phyloP scores from a whole-genome alignment of 176 grass and related monocot species.

The Carex cristatella region DNA sequence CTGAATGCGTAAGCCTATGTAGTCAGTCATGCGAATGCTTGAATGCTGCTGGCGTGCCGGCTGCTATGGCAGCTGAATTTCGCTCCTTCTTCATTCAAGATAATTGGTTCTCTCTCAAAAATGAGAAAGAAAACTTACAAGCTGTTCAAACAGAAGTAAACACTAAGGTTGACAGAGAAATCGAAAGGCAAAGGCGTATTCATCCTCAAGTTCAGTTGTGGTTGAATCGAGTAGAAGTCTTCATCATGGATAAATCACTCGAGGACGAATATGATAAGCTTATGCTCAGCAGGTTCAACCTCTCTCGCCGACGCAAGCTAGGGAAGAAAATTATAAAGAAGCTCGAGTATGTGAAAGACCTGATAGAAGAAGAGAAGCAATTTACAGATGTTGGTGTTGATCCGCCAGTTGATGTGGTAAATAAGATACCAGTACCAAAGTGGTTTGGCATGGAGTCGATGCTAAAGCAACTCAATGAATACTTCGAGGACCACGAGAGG shows the following conservation, averaged over 20 bases:
- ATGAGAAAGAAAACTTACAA: not conserved
- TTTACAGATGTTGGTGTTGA: conserved; percentile 31
- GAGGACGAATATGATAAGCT: conserved; percentile 24
- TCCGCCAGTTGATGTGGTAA: conserved; percentile 17
- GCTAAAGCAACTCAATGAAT: conserved; percentile 23
- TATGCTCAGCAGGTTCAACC: conserved; percentile 2
- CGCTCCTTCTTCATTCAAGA: conserved; percentile 21
- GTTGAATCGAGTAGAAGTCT: conserved; percentile 32
- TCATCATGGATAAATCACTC: conserved; percentile 10
- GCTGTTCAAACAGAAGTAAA: conserved; percentile 14
- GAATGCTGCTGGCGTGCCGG: conserved; percentile 22
- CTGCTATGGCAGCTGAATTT: conserved; percentile 15
- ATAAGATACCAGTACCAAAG: not conserved
- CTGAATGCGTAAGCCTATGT: no score
- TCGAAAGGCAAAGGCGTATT: conserved; percentile 30
- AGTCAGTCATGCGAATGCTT: conserved; percentile 13
- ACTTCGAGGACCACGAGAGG: conserved; percentile 35
- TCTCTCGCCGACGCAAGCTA: conserved; percentile 20
- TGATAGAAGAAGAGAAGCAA: conserved; percentile 11
- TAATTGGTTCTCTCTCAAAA: conserved; percentile 30
- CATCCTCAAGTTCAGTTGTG: conserved; percentile 41
- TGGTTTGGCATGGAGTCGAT: conserved; percentile 51
- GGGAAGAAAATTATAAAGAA: conserved; percentile 26
- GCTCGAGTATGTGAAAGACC: conserved; percentile 26
- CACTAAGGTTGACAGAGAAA: not conserved